Evolutionary conservation across 495 filamentous ascomycete species (phyloP).

Genomic region (Halenospora varia): DNA sequence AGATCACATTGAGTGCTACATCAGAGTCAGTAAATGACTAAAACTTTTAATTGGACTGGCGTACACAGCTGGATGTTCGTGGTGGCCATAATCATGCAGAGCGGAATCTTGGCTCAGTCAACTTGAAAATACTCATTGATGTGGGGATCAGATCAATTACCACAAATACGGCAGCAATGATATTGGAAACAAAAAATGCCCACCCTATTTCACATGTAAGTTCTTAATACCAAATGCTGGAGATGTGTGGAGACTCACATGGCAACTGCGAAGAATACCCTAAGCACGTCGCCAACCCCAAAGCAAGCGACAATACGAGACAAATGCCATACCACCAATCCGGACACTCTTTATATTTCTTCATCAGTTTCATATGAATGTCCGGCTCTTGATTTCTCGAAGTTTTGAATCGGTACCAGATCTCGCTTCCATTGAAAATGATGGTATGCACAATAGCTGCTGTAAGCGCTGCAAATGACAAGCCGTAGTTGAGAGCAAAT

Average conservation of each 20-base stretch:
- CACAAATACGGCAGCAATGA: slow-evolving; percentile 46
- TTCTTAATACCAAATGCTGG: not conserved
- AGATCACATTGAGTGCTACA: slow-evolving; percentile 53
- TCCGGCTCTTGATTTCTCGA: slow-evolving; percentile 13
- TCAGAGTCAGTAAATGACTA: not conserved
- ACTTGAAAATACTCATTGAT: too few relatives aligned
- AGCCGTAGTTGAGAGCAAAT: slow-evolving; percentile 59
- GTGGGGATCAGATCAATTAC: too few relatives aligned
- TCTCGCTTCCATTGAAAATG: slow-evolving; percentile 58
- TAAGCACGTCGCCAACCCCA: slow-evolving; percentile 57
- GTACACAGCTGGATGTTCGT: slow-evolving; percentile 62
- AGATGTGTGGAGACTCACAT: slow-evolving; percentile 23
- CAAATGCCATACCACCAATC: slow-evolving; percentile 51
- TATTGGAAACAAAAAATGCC: slow-evolving; percentile 61
- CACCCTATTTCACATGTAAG: slow-evolving; percentile 31
- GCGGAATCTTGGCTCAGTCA: too few relatives aligned
- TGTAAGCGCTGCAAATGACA: slow-evolving; percentile 66
- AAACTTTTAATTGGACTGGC: not conserved
- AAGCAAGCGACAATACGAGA: slow-evolving; percentile 47
- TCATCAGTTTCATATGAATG: slow-evolving; percentile 54
- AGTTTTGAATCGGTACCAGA: slow-evolving; percentile 37
- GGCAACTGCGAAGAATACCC: slow-evolving; percentile 60
- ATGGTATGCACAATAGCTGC: slow-evolving; percentile 61
- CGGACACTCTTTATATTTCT: slow-evolving; percentile 53
- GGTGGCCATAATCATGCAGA: slow-evolving; percentile 56